Base-by-base conservation (phyloP, 257 asterid species). In the Linaria vulgaris region DNA sequence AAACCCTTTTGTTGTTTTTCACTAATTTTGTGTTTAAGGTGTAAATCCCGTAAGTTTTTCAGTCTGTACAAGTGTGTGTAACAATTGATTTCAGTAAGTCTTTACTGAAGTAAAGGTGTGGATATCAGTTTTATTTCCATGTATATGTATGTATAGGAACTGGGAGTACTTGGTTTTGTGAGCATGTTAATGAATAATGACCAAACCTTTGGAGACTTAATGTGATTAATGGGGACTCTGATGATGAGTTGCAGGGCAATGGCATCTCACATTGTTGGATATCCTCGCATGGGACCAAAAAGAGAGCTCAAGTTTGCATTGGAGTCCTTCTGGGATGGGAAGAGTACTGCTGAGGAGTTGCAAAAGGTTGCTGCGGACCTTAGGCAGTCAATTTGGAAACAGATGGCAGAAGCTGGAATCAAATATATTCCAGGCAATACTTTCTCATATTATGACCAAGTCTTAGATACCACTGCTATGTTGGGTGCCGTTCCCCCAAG, bases 361-460 rank as follows among this genome's bases (percentile, higher is more conserved):
- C 76, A 86, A 48, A 84, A 79, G 73, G 88, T 80, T 51, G 79
- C 87, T 38, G 67, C 87, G 59, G 86, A 78, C 45, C 85, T 88
- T 55, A 77, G 95, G 71, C 62, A 73, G 50, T 84, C 86, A 52
- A 82, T 76, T 39, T 86, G 96, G 96, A 88, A 82, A 72, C 90
- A 84, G 76, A 88, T 88, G 95, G 69, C 87, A n/a, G 85, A 71
- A 64, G 86, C 83, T 71, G 95, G 96, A 59, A 88, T 82, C 71
- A 86, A 88, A 67, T 82, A 83, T 69, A 88, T 86, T 57, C 96
- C 96, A 24, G 82, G 96, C 85, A 88, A 88, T 76, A 86, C 90
- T 4, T 88, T 88, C 79, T 82, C 95, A n/a, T 84, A 78, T 76
- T 88, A 88, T 45, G 96, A 88, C 60, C 96, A 88, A 68, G 83